phyloP scores from a whole-genome alignment of 441 rosid species.

The Pelargonium fulgidum region DNA sequence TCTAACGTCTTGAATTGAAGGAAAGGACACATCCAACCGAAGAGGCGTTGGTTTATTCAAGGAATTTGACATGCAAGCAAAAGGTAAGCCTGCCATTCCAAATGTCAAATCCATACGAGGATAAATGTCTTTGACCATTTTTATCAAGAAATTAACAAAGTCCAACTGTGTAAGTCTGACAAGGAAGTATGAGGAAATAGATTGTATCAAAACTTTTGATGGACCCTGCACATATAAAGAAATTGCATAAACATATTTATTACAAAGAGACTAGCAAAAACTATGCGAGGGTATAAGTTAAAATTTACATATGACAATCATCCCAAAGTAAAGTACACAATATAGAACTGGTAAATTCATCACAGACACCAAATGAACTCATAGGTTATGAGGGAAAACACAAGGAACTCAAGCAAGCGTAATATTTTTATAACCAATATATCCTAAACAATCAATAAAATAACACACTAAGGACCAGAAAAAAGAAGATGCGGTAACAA shows the following conservation, averaged over 20 bases:
- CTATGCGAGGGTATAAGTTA: too few species aligned
- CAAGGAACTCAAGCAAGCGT: too few species aligned
- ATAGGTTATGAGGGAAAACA: too few species aligned
- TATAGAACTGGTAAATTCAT: too few species aligned
- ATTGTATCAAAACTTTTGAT: conserved; percentile 31
- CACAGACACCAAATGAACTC: too few species aligned
- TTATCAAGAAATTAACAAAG: conserved; percentile 26
- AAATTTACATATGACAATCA: too few species aligned
- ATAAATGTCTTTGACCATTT: conserved; percentile 35
- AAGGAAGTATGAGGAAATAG: conserved; percentile 38
- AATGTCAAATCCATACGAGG: conserved; percentile 32
- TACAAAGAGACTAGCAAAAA: neutral
- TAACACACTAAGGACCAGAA: too few species aligned
- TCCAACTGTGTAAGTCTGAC: conserved; percentile 33
- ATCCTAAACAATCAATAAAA: too few species aligned
- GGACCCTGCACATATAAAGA: conserved; percentile 40
- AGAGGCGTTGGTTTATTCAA: conserved; percentile 71
- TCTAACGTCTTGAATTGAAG: conserved; percentile 57
- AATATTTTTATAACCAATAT: too few species aligned
- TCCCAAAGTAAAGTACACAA: too few species aligned
- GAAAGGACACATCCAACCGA: conserved; percentile 59
- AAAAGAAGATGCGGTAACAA: too few species aligned
- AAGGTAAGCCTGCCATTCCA: conserved; percentile 34
- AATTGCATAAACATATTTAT: neutral
- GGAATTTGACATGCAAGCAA: conserved; percentile 78